Base-by-base conservation (phyloP, 2,329 filamentous ascomycete genomes). In the Venturia oleaginea region DNA sequence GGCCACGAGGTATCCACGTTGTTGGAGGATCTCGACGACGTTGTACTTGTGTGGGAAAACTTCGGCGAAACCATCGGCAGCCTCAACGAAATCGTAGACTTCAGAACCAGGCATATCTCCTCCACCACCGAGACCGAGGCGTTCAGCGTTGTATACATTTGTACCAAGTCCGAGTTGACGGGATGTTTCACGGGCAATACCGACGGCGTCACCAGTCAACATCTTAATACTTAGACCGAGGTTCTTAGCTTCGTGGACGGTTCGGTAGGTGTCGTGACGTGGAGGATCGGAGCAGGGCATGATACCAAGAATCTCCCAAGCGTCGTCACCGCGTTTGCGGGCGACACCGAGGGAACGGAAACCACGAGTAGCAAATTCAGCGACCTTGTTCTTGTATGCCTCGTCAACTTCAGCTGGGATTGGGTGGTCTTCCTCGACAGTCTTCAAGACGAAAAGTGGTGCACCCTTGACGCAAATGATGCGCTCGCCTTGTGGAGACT, bases 11-110 rank as follows among this genome's bases (percentile, higher is more conserved):
- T 95, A 92, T 69, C 91, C 91, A 85, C 91, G 90, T 80, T 93
- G 89, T 80, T 96, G 91, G 61, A 96, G 85, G 73, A 95, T 95
- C 79, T 95, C 91, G 71, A 96, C 91, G 76, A 94, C 91, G 69
- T 91, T 90, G 81, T 92, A 95, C 83, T 96, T 96, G 84, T 96
- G 91, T 80, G 91, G 91, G 83, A 94, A 95, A 65, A 96, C 91
- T 76, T 96, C 91, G 69, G 92, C 91, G 78, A 96, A 96, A 80
- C 91, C 92, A 83, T 96, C 91, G 67, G 91, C 92, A 81, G 89
- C 91, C 82, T 96, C 91, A 65, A 96, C 91, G 80, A 96, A 96
- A 80, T 96, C 91, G 79, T 94, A 95, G 64, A 96, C 89, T 79
- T 95, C 90, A 68, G 91, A 95, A 72, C 91, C 91, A 72, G 91